These are phyloP conservation scores for Coffea canephora DNA, from an alignment of 257 asterid genomes.

Conservation along the genomic window DNA sequence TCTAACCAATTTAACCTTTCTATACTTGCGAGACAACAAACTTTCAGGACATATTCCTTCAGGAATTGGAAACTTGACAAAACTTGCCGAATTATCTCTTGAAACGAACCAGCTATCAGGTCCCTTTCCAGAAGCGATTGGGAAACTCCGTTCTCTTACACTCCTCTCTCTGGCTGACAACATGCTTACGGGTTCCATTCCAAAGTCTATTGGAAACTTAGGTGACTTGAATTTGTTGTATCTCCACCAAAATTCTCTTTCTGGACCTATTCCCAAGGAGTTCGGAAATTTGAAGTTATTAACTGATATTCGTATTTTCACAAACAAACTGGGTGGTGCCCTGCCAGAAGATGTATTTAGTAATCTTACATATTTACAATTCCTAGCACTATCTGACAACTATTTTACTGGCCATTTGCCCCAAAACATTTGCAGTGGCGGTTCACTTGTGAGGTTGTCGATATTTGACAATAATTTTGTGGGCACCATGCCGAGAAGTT, in stretches of 20 bases:
- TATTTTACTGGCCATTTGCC: slow-evolving; percentile 31
- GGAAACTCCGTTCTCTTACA: too few relatives aligned
- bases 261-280: too few relatives aligned
- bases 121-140: too few relatives aligned
- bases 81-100: too few relatives aligned
- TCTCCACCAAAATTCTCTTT: too few relatives aligned
- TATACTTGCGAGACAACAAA: slow-evolving; percentile 8
- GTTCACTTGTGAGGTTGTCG: slow-evolving; percentile 18
- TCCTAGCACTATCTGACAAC: slow-evolving; percentile 16
- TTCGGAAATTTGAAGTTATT: slow-evolving; percentile 20
- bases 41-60: neutral
- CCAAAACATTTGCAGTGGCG: slow-evolving; percentile 28
- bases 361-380: slow-evolving; percentile 11
- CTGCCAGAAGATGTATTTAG: slow-evolving; percentile 18
- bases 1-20: neutral
- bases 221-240: neutral
- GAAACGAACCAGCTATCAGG: too few relatives aligned
- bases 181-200: slow-evolving; percentile 24
- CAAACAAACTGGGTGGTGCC: slow-evolving; percentile 6
- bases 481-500: neutral
- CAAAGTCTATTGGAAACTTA: neutral
- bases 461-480: neutral
- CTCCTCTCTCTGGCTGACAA: slow-evolving; percentile 13
- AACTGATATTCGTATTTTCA: slow-evolving; percentile 3
- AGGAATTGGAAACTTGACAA: too few relatives aligned